Base-by-base conservation (phyloP, 805 yeast species). In the Pichia cabralensis region DNA sequence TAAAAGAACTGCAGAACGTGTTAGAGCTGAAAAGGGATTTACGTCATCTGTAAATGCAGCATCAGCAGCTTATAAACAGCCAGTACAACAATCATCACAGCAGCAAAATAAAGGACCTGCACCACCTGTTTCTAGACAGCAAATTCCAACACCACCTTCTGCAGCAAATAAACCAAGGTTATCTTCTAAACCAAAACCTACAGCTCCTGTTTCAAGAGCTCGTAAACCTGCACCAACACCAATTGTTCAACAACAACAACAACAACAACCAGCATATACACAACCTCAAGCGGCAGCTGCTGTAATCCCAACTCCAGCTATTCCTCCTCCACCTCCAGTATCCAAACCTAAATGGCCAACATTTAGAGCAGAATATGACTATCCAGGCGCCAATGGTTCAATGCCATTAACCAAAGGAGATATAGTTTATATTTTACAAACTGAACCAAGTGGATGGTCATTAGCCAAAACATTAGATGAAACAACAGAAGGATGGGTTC, bases 361-460 rank as follows among this genome's bases (percentile, higher is more conserved):
- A 3, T 92, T 66, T 55, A 76, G 75, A 48, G 97, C 94, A 0
- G 73, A 84, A 25, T 89, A 81, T 53, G 96, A 86, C 47, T 89
- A 82, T 57, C 80, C 77, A 15, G 96, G 96, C 6, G 72, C 86
- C 1, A 92, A 89, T 11, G 78, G 94, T 1, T 77, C 92, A 8
- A 64, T 88, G 39, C 85, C 96, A 6, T 65, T 89, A 26, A 60
- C 67, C 6, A 81, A 80, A 48, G 95, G 82, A 39, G 81, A 82
- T 29, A 63, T 84, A 30, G 76, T 89, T 24, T 74, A 74, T 41
- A 74, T 92, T 22, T 61, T 76, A 3, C 78, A 71, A 50, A 75
- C 80, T 43, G 83, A 80, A 38, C 76, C 78, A 30, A 88, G 83
- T 42, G 95, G 96, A 13, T 92, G 99, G 99, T 89, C 95, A 48